Conservation (phyloP, 1,284 basidiomycete genomes). For the Clitocybe nebularis region DNA sequence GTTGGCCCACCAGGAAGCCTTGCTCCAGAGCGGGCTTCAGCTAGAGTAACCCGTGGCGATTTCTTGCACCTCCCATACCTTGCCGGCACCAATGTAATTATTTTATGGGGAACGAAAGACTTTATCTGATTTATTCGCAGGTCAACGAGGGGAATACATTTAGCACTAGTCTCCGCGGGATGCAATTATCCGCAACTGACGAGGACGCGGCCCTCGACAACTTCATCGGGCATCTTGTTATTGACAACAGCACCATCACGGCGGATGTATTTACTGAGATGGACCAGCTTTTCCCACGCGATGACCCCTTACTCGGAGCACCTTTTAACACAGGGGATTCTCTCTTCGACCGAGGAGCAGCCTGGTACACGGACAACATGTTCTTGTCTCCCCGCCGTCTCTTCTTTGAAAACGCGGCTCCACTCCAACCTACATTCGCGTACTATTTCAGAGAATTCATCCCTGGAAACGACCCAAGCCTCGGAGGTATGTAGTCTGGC, state of each 20-base stretch:
- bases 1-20: conserved; percentile 53
- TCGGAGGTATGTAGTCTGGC: conserved; percentile 35
- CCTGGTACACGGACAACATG: conserved; percentile 58
- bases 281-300: conserved; percentile 40
- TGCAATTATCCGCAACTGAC: conserved; percentile 31
- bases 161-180: conserved; percentile 31
- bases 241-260: conserved; percentile 47
- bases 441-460: conserved; percentile 56
- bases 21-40: conserved; percentile 43
- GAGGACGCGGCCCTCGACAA: conserved; percentile 39
- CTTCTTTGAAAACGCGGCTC: conserved; percentile 44
- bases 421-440: conserved; percentile 45
- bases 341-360: conserved; percentile 49
- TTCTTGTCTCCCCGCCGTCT: conserved; percentile 45
- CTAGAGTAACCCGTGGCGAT: conserved; percentile 41
- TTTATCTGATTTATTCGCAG: conserved; percentile 22
- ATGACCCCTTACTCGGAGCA: conserved; percentile 40
- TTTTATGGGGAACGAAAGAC: background rate
- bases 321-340: conserved; percentile 57
- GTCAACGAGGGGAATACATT: conserved; percentile 50
- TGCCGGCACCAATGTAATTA: conserved; percentile 48
- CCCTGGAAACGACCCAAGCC: conserved; percentile 39
- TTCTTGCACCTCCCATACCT: conserved; percentile 54
- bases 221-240: conserved; percentile 43
- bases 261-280: conserved; percentile 34